Conservation (phyloP, 2,329 filamentous ascomycete genomes). For the Penicillium sp. region DNA sequence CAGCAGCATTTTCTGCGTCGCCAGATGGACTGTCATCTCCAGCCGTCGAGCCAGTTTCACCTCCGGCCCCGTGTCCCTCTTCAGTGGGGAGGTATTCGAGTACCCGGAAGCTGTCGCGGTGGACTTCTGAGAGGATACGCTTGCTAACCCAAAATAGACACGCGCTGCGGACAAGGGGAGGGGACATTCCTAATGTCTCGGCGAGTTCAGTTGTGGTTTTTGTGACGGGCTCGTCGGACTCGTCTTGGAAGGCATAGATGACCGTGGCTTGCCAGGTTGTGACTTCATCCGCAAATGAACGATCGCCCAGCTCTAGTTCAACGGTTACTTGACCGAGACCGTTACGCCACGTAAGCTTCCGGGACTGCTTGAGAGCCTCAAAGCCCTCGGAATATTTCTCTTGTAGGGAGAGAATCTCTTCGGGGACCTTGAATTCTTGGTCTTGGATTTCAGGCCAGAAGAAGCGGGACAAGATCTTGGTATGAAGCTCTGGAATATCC, state of each 20-base stretch:
- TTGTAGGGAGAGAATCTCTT: constrained; percentile 57
- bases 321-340: constrained; percentile 77
- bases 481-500: constrained; percentile 58
- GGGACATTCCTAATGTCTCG: constrained; percentile 55
- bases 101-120: constrained; percentile 56
- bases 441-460: constrained; percentile 84
- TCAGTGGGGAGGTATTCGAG: constrained; percentile 53
- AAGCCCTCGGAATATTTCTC: constrained; percentile 72
- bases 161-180: constrained; percentile 57
- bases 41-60: constrained; percentile 16
- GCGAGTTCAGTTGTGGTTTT: constrained; percentile 47
- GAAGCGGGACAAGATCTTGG: constrained; percentile 84
- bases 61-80: constrained; percentile 24
- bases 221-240: constrained; percentile 33
- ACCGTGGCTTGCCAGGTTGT: constrained; percentile 86
- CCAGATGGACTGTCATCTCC: constrained; percentile 11
- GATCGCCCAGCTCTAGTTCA: constrained; percentile 79
- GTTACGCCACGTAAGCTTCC: constrained; percentile 86
- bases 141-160: constrained; percentile 64
- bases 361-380: constrained; percentile 73
- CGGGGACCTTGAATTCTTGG: constrained; percentile 48
- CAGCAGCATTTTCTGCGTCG: constrained; percentile 33
- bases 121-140: constrained; percentile 48
- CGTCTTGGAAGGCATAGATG: constrained; percentile 74
- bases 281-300: constrained; percentile 66